Base-by-base conservation (phyloP, 2,329 filamentous ascomycete species). In the Penicillium capsulatum region DNA sequence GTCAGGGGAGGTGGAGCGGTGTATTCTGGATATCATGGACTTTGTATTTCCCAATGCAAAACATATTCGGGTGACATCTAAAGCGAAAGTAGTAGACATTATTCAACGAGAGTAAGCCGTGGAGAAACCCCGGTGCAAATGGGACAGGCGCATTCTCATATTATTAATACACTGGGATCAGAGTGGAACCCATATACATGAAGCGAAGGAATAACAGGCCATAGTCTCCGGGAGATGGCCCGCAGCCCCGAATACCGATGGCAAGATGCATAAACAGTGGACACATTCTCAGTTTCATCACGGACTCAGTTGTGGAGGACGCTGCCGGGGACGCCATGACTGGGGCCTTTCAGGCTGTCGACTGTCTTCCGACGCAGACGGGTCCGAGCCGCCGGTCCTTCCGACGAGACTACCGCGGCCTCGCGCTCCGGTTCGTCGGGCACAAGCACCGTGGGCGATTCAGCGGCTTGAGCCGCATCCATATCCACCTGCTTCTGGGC, bases 401-500 rank as follows among this genome's bases (percentile, higher is more conserved):
- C 55, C 2, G 50, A 36, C 9, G 51, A 59, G n/a, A 58, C 47
- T 7, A 61, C 46, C 3, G 53, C 52, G 8, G 42, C 47, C 29
- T 59, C 58, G 17, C 30, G 45, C 22, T 48, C 44, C 13, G 42
- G 48, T 34, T 48, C 44, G 11, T 45, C 47, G 7, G 24, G 17
- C 14, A 32, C 14, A 10, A 38, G 22, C 10, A 30, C 15, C 13
- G 26, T n/a, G 6, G 55, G 31, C 7, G 50, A 38, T 19, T 53
- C 47, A 9, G 45, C 57, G 16, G 47, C 45, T 49, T 59, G 63
- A 10, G 46, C 34, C 13, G 44, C 42, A 31, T 78, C 74, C 14
- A 69, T 63, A 28, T 80, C 74, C 4, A 79, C 49, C 50, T 77
- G 75, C 50, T 72, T 74, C 57, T 81, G 75, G 3, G 78, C 79